phyloP scores from a whole-genome alignment of 805 yeast genomes.

The Lipomyces yamanashiensis region DNA sequence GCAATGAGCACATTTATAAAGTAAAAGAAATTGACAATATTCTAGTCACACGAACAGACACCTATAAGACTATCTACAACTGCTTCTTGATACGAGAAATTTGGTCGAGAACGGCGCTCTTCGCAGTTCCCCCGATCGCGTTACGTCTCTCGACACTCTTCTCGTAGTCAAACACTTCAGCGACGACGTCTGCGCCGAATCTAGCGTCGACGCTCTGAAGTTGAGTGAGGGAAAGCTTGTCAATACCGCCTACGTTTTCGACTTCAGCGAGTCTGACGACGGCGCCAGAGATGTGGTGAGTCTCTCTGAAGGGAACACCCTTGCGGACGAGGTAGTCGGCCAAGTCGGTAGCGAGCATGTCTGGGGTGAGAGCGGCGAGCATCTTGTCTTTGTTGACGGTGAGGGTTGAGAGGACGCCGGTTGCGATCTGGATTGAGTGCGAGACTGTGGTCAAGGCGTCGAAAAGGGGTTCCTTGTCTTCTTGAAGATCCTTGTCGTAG shows the following conservation, averaged over 20 bases:
- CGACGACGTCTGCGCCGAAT: conserved; percentile 78
- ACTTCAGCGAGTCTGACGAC: conserved; percentile 93
- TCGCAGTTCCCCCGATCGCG: conserved; percentile 97
- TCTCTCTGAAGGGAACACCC: conserved; percentile 99
- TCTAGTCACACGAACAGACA: background rate
- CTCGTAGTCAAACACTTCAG: conserved; percentile 84
- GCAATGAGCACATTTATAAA: background rate
- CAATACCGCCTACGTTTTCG: conserved; percentile 77
- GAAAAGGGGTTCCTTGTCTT: conserved; percentile 97
- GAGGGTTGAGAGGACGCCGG: conserved; percentile 93
- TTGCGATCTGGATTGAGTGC: conserved; percentile 91
- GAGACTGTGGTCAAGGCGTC: conserved; percentile 89
- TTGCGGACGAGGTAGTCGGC: conserved; percentile 97
- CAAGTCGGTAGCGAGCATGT: conserved; percentile 97
- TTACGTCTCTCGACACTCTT: conserved; percentile 94
- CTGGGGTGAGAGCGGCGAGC: conserved; percentile 93
- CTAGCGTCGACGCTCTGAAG: conserved; percentile 78
- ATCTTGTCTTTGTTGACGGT: conserved; percentile 71
- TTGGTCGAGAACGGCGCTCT: conserved; percentile 82
- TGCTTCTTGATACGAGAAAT: conserved; percentile 46
- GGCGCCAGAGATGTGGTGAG: conserved; percentile 98
- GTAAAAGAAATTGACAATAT: background rate
- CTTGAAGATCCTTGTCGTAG: conserved; percentile 98
- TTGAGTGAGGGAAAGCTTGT: conserved; percentile 76
- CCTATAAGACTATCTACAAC: conserved; percentile 9